Percentiles rank a stretch among this genome's conserved stretches.
Evolutionary conservation across 805 yeast genomes (phyloP).

Genomic region (Hanseniaspora lindneri): DNA sequence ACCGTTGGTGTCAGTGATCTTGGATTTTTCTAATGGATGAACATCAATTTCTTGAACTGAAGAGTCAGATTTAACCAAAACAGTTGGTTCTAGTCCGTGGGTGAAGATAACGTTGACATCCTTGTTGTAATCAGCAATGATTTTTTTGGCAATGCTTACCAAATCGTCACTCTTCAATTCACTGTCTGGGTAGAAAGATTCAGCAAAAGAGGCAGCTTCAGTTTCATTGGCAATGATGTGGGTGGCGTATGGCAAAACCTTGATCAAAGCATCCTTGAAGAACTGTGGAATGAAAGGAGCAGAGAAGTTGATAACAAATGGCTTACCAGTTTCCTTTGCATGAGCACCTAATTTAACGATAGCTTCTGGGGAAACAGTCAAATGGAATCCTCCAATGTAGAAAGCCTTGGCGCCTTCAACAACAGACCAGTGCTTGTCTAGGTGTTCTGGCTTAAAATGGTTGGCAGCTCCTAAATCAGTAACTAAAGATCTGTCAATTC

Average conservation of each 20-base stretch:
- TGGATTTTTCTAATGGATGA: slow-evolving; percentile 50
- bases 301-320: slow-evolving; percentile 72
- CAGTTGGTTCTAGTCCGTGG: slow-evolving; percentile 87
- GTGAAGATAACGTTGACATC: slow-evolving; percentile 67
- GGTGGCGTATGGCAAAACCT: slow-evolving; percentile 76
- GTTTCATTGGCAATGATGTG: slow-evolving; percentile 89
- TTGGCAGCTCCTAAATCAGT: slow-evolving; percentile 98
- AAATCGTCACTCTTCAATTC: slow-evolving; percentile 36
- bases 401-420: slow-evolving; percentile 71
- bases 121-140: slow-evolving; percentile 39
- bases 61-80: slow-evolving; percentile 52
- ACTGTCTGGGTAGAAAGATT: slow-evolving; percentile 54
- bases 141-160: slow-evolving; percentile 63
- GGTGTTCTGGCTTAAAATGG: slow-evolving; percentile 82
- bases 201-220: slow-evolving; percentile 91
- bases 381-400: slow-evolving; percentile 98
- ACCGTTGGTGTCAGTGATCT: slow-evolving; percentile 89
- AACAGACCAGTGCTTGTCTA: slow-evolving; percentile 72
- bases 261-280: slow-evolving; percentile 82
- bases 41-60: slow-evolving; percentile 49
- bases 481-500: slow-evolving; percentile 79
- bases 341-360: slow-evolving; percentile 81
- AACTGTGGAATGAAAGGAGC: slow-evolving; percentile 96
- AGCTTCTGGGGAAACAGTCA: slow-evolving; percentile 95
- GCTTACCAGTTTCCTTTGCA: slow-evolving; percentile 71